Evolutionary conservation across 805 yeast species (phyloP).

Genomic region (Saccharomyces jurei): DNA sequence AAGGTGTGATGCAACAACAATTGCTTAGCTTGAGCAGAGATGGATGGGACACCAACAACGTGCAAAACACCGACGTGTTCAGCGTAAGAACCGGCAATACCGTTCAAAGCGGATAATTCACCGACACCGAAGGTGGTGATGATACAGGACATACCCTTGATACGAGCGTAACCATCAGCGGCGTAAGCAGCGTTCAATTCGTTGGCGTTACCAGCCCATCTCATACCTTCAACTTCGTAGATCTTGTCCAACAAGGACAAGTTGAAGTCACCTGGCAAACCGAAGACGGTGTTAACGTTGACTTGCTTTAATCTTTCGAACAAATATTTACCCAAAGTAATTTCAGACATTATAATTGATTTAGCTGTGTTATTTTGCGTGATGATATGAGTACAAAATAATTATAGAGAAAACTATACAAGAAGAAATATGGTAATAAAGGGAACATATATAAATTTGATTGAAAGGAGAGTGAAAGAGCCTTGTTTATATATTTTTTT

Average conservation of each 20-base stretch:
- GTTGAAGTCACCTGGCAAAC: slow-evolving; percentile 80
- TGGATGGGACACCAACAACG: slow-evolving; percentile 80
- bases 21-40: slow-evolving; percentile 63
- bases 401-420: neutral
- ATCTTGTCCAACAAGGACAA: slow-evolving; percentile 62
- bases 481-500: neutral
- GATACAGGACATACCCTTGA: slow-evolving; percentile 66
- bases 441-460: neutral
- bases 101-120: slow-evolving; percentile 75
- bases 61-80: slow-evolving; percentile 83
- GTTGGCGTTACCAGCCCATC: slow-evolving; percentile 89
- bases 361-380: slow-evolving; percentile 1
- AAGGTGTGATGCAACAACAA: slow-evolving; percentile 73
- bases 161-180: slow-evolving; percentile 81
- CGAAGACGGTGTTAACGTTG: slow-evolving; percentile 62
- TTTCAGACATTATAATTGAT: slow-evolving; percentile 32
- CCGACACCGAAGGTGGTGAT: slow-evolving; percentile 90
- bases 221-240: slow-evolving; percentile 63
- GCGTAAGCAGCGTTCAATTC: slow-evolving; percentile 80
- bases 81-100: slow-evolving; percentile 82
- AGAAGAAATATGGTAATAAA: neutral
- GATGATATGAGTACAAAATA: neutral
- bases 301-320: slow-evolving; percentile 74
- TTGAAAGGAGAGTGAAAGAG: neutral
- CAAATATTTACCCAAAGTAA: slow-evolving; percentile 67